Percentiles rank a stretch among this genome's conserved stretches.
Conservation (phyloP, 2,329 filamentous ascomycete genomes). For the Stachybotrys elegans region DNA sequence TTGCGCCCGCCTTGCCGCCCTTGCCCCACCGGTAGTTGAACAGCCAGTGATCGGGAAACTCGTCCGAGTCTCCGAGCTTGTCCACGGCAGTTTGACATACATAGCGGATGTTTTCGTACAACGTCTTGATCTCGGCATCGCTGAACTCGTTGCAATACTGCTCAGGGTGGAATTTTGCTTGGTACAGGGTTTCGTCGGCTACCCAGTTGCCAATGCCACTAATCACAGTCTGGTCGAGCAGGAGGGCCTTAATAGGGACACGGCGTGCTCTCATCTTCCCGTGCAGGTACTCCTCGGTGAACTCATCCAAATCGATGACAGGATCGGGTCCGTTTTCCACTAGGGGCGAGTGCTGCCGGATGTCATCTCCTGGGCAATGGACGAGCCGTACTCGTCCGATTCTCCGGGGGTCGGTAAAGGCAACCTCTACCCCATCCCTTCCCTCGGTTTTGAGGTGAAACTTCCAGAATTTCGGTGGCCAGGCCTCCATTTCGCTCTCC, state of each 20-base stretch:
- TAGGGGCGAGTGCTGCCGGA: conserved; percentile 71
- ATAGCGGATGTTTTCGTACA: conserved; percentile 70
- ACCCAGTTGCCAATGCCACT: conserved; percentile 98
- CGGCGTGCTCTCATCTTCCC: conserved; percentile 67
- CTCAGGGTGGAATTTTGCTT: conserved; percentile 85
- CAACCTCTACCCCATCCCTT: conserved; percentile 51
- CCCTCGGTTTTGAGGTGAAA: conserved; percentile 67
- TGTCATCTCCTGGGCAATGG: conserved; percentile 70
- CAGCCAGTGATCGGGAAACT: conserved; percentile 84
- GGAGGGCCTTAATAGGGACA: conserved; percentile 82
- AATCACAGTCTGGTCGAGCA: conserved; percentile 83
- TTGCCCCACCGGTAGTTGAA: conserved; percentile 89
- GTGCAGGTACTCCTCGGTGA: conserved; percentile 73
- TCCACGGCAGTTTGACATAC: conserved; percentile 79
- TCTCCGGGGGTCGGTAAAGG: conserved; percentile 79
- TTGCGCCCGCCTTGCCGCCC: conserved; percentile 67
- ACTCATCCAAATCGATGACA: conserved; percentile 69
- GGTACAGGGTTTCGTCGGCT: conserved; percentile 87
- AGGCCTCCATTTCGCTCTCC: conserved; percentile 53
- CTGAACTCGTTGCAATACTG: conserved; percentile 83
- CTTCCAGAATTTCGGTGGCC: conserved; percentile 90
- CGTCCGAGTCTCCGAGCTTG: conserved; percentile 71
- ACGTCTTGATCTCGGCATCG: conserved; percentile 62
- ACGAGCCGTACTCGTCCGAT: conserved; percentile 77
- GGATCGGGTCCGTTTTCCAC: conserved; percentile 94